A percentile compares a stretch with the other conserved stretches of the same genome.
Conservation (phyloP, 2,329 filamentous ascomycete species). For the Verticillium klebahnii region DNA sequence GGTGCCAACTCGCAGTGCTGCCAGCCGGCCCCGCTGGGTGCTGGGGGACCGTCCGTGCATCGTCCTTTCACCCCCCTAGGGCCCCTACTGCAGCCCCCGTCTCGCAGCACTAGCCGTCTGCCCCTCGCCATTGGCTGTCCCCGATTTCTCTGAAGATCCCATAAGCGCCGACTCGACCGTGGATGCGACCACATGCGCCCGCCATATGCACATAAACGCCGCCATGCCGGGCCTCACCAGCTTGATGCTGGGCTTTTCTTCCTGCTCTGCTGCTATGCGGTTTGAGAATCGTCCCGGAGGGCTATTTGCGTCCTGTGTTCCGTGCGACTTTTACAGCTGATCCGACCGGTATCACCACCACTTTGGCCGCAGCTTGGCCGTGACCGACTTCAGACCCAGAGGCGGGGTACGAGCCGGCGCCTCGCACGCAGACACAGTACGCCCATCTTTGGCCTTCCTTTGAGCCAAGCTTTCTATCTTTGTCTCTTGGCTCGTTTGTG, state of each 20-base stretch:
- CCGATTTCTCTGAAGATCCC: conserved; percentile 5
- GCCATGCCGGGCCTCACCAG: conserved; percentile 3
- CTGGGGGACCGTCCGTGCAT: background rate
- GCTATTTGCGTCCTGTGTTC: background rate
- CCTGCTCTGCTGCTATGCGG: background rate
- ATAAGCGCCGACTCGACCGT: conserved; percentile 15
- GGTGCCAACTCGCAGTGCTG: too few relatives aligned
- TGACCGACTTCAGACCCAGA: background rate
- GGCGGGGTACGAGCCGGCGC: background rate
- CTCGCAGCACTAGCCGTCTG: background rate
- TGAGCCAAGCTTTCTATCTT: conserved; percentile 4
- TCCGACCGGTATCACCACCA: background rate
- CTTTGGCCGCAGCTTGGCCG: background rate
- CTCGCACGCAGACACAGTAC: background rate
- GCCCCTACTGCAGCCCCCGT: background rate
- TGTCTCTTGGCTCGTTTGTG: conserved; percentile 3
- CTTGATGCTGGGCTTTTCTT: background rate
- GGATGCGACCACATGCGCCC: conserved; percentile 11
- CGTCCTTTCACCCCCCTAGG: too few relatives aligned
- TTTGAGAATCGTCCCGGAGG: background rate
- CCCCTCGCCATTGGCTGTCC: conserved; percentile 7
- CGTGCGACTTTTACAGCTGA: background rate
- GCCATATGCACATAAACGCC: conserved; percentile 9
- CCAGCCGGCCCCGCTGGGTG: background rate
- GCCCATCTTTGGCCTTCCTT: background rate